Evolutionary conservation across 164 flowering plant genomes (phyloP).

Genomic region (Tinospora cordifolia): DNA sequence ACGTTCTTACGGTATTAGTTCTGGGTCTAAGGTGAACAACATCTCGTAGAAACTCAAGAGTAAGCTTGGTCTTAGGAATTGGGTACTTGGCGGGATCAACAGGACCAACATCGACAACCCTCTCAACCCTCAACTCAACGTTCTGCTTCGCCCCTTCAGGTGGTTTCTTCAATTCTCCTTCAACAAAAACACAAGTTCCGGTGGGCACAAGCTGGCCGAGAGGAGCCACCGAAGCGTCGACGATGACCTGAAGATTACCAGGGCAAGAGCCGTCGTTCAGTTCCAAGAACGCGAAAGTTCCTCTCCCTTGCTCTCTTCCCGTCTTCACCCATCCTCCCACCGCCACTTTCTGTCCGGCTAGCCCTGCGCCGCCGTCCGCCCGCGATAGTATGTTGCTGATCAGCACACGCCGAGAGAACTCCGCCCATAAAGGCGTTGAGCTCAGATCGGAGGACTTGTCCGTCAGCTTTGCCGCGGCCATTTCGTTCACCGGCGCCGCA

Average conservation of each 20-base stretch:
- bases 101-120: conserved; percentile 56
- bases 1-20: conserved; percentile 75
- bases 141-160: conserved; percentile 79
- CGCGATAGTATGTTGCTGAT: conserved; percentile 50
- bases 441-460: conserved; percentile 10
- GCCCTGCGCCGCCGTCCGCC: conserved; percentile 63
- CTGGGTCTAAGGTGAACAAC: conserved; percentile 63
- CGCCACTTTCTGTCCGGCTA: conserved; percentile 48
- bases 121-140: conserved; percentile 61
- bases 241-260: conserved; percentile 74
- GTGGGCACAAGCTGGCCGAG: conserved; percentile 53
- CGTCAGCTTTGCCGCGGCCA: conserved; percentile 20
- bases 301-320: conserved; percentile 82
- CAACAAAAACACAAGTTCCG: conserved; percentile 66
- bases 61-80: conserved; percentile 66
- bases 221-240: conserved; percentile 39
- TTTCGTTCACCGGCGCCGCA: conserved; percentile 24
- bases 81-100: conserved; percentile 78
- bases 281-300: conserved; percentile 73
- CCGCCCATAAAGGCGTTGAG: conserved; percentile 19
- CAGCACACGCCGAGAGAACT: conserved; percentile 64
- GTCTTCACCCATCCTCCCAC: conserved; percentile 95
- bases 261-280: conserved; percentile 87
- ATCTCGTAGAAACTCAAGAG: conserved; percentile 73
- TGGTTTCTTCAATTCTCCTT: conserved; percentile 61